Base-by-base conservation (phyloP, 1,139 yeast genomes). In the Entelexis paramagnoliae region DNA sequence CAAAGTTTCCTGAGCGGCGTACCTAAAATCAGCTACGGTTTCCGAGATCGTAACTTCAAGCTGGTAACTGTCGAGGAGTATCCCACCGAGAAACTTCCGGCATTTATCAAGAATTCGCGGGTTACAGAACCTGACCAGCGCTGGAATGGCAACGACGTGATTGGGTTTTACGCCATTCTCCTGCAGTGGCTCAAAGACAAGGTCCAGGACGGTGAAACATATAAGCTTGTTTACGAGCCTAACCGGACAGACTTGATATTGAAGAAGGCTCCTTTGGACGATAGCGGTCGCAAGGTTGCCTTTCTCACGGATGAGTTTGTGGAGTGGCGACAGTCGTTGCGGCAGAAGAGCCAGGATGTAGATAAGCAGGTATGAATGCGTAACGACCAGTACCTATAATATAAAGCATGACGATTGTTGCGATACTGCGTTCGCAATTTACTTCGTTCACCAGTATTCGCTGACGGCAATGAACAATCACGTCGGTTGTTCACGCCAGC, bases 1-100 rank as follows among this genome's bases (percentile, higher is more conserved):
- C 97, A 89, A 69, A 82, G 95, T 57, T 93, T 89, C 65, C 69
- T 93, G 40, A 73, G 87, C 50, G 98, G 98, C 4, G 76, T 89
- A 17, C 80, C 83, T 11, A 78, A 77, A 55, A 74, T 91, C 4
- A 77, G 85, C 1, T 85, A 86, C 63, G 99, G 96, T 0, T 91
- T 84, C 67, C 74, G 96, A 57, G 95, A 88, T 64, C 83, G 83
- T 29, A 69, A 76, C 41, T 74, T 84, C 49, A 66, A 75, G 28
- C 69, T 93, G 52, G 72, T 75, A 57, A 68, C 81, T 3, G 79
- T 87, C 2, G 97, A 91, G 66, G 79, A 82, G 54, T 88, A 72
- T 65, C 72, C 77, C 49, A 84, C 95, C 0, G 91, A 83, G 45
- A 83, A 85, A 59, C 73, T 91, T 30, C 97, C 97, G 0, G 56